phyloP scores from a whole-genome alignment of 129 eudicot species.

The Gnaphalium uliginosum region DNA sequence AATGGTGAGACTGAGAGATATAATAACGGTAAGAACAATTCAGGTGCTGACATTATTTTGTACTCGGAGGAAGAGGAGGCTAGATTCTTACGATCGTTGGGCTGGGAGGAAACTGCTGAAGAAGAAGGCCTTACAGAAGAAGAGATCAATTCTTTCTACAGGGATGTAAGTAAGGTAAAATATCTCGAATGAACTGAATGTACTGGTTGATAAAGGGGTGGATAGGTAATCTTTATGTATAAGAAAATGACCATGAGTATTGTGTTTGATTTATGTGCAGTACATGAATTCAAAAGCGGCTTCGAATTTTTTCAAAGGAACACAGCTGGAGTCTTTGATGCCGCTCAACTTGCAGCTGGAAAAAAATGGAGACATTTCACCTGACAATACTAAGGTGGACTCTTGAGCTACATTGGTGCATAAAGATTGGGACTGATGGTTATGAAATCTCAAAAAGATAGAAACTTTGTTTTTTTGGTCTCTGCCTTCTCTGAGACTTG shows the following conservation, averaged over 20 bases:
- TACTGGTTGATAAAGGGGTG: background rate
- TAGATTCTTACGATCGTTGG: constrained; percentile 74
- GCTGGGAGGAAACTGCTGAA: constrained; percentile 85
- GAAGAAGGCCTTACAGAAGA: constrained; percentile 95
- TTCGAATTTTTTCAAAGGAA: constrained; percentile 38
- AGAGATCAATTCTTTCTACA: constrained; percentile 78
- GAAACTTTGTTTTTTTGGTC: constrained; percentile 16
- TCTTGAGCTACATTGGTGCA: constrained; percentile 37
- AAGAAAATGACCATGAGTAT: background rate
- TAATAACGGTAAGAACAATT: constrained; percentile 41
- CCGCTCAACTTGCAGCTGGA: background rate
- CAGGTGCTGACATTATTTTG: constrained; percentile 26
- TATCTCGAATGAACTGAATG: background rate
- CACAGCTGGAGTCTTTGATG: constrained; percentile 35
- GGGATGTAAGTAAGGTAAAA: constrained; percentile 46
- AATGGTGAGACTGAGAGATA: constrained; percentile 32
- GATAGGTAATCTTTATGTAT: background rate
- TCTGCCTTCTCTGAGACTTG: constrained; percentile 6
- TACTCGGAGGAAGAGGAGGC: constrained; percentile 87
- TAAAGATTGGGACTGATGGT: constrained; percentile 14
- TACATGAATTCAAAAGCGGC: constrained; percentile 46
- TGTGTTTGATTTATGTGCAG: constrained; percentile 43
- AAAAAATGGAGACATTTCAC: constrained; percentile 35
- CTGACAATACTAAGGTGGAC: constrained; percentile 52
- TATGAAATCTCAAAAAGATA: constrained; percentile 23